Evolutionary conservation across 164 flowering plant genomes (phyloP).

Genomic region (Vitis rotundifolia): DNA sequence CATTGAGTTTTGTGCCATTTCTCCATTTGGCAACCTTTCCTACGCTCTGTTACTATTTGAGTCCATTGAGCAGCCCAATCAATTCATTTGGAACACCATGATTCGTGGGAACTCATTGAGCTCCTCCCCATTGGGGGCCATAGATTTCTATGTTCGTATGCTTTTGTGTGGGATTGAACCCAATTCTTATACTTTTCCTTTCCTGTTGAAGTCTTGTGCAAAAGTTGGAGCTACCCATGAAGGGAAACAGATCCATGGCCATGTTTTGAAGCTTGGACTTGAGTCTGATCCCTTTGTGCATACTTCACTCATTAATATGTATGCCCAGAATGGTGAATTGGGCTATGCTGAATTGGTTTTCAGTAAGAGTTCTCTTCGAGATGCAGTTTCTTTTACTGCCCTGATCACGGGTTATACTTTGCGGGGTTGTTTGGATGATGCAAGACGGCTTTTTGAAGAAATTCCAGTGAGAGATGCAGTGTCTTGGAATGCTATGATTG

Average conservation of each 20-base stretch:
- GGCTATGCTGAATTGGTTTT: conserved; percentile 57
- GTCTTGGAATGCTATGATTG: conserved; percentile 82
- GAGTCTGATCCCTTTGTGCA: conserved; percentile 57
- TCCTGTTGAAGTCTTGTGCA: conserved; percentile 63
- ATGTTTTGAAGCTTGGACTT: conserved; percentile 62
- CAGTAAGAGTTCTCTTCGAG: conserved; percentile 49
- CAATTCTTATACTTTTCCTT: conserved; percentile 76
- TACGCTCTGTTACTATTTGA: conserved; percentile 60
- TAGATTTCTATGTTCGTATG: conserved; percentile 50
- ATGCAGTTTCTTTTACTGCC: conserved; percentile 70
- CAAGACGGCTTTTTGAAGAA: conserved; percentile 59
- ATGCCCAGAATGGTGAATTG: conserved; percentile 61
- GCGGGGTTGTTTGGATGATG: conserved; percentile 55
- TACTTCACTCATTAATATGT: conserved; percentile 68
- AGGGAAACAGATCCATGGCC: conserved; percentile 67
- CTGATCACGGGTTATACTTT: conserved; percentile 58
- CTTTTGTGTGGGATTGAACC: conserved; percentile 46
- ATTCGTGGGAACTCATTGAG: conserved; percentile 54
- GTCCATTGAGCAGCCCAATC: conserved; percentile 56
- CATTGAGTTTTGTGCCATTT: conserved; percentile 61
- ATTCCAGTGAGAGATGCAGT: conserved; percentile 69
- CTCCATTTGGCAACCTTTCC: conserved; percentile 50
- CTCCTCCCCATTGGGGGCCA: conserved; percentile 33
- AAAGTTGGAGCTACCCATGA: conserved; percentile 24
- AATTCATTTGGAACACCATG: conserved; percentile 63